Conservation (phyloP, 2,329 filamentous ascomycete species). For the Hymenoscyphus linearis region DNA sequence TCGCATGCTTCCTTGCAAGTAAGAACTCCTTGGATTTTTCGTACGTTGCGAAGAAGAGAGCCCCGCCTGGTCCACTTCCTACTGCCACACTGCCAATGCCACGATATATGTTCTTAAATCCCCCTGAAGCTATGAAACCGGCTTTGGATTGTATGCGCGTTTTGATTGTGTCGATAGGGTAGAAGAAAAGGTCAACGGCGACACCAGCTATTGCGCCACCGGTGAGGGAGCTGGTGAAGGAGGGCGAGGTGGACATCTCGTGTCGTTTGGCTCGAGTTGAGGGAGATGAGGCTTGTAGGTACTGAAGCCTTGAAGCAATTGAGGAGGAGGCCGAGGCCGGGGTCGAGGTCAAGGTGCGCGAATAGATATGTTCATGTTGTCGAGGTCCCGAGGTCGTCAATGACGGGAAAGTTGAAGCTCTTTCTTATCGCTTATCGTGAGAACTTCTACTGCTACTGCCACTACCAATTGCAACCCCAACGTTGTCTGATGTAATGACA, state of each 20-base stretch:
- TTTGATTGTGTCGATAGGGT: constrained; percentile 97
- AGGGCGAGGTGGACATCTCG: constrained; percentile 30
- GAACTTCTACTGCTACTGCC: no score
- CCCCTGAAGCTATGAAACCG: constrained; percentile 76
- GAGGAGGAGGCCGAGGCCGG: constrained; percentile 23
- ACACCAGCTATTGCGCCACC: constrained; percentile 90
- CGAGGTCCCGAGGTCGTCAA: constrained; percentile 2
- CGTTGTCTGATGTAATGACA: background rate
- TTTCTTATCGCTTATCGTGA: constrained; percentile 1
- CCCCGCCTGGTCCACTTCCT: constrained; percentile 87
- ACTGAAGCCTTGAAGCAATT: background rate
- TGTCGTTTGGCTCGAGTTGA: constrained; percentile 13
- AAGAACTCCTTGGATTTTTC: constrained; percentile 64
- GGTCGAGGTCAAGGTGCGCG: constrained; percentile 4
- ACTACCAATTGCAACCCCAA: no score
- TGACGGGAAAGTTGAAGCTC: constrained; percentile 6
- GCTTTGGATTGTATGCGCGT: constrained; percentile 84
- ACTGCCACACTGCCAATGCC: constrained; percentile 86
- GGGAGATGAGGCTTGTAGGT: background rate
- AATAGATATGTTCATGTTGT: constrained; percentile 14
- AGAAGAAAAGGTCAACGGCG: constrained; percentile 93
- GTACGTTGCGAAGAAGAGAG: constrained; percentile 96
- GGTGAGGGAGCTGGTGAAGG: constrained; percentile 58
- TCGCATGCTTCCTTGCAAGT: constrained; percentile 27
- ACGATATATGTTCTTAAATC: constrained; percentile 87